Conservation (phyloP, 306 rosid genomes). For the Cucurbita ficifolia region DNA sequence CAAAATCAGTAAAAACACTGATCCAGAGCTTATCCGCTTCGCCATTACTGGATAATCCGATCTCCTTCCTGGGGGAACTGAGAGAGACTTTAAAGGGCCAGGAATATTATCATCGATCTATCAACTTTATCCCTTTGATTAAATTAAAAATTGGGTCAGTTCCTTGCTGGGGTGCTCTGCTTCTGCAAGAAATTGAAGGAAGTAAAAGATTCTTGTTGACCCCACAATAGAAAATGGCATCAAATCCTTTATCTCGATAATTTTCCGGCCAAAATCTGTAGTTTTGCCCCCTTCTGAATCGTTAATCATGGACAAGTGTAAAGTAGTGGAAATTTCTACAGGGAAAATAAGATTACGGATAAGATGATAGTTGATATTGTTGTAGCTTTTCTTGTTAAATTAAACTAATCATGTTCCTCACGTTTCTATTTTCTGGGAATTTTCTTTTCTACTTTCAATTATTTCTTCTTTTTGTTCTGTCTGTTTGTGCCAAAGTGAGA, state of each 20-base stretch:
- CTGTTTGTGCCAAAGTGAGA: neutral
- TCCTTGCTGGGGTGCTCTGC: neutral
- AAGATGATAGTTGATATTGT: neutral
- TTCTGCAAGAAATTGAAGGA: neutral
- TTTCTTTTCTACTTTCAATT: neutral
- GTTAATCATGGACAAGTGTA: neutral
- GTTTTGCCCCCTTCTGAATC: neutral
- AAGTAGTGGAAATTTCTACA: neutral
- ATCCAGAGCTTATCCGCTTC: constrained; percentile 15
- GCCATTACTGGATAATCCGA: constrained; percentile 26
- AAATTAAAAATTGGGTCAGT: neutral
- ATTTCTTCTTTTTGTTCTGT: neutral
- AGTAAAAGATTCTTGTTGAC: constrained; percentile 1
- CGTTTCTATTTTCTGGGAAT: neutral
- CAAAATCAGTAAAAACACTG: constrained; percentile 11
- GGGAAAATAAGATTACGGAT: neutral
- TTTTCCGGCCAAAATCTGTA: neutral
- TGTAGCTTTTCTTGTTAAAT: neutral
- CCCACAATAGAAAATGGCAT: neutral
- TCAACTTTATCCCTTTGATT: neutral
- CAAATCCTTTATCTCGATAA: neutral
- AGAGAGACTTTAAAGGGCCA: neutral
- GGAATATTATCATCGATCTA: neutral
- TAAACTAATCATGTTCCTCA: neutral
- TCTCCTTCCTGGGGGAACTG: neutral